phyloP scores from a whole-genome alignment of 2,329 filamentous ascomycete genomes.

The Emmonsia crescens region DNA sequence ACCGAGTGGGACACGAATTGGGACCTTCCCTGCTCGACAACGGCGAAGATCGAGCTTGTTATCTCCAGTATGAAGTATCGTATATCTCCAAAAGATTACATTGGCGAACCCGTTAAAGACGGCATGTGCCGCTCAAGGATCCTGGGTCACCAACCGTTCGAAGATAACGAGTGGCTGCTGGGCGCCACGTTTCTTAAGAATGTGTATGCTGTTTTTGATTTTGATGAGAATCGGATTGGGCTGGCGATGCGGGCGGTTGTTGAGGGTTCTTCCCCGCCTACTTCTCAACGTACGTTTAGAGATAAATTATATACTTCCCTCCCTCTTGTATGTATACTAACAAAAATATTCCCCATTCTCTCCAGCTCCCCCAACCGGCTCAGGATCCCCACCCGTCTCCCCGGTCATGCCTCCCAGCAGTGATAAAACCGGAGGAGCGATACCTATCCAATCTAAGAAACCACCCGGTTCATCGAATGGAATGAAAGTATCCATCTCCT shows the following conservation, averaged over 20 bases:
- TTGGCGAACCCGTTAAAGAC: constrained; percentile 31
- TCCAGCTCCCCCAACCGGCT: background rate
- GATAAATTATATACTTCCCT: background rate
- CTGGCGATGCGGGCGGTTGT: background rate
- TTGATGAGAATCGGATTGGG: constrained; percentile 42
- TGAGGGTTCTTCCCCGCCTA: background rate
- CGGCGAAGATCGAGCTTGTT: constrained; percentile 48
- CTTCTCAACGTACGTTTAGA: background rate
- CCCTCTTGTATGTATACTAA: background rate
- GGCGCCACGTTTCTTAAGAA: constrained; percentile 84
- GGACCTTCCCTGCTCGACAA: constrained; percentile 61
- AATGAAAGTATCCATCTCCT: background rate
- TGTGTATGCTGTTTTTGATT: constrained; percentile 77
- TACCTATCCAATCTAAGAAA: background rate
- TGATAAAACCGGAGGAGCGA: background rate
- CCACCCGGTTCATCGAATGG: background rate
- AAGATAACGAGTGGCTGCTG: constrained; percentile 58
- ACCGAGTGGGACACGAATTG: constrained; percentile 50
- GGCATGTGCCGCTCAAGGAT: constrained; percentile 55
- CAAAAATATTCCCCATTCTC: background rate
- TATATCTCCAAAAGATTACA: constrained; percentile 61
- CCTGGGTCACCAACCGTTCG: constrained; percentile 58
- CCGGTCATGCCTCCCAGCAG: background rate
- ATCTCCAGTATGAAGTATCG: constrained; percentile 59
- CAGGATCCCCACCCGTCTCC: background rate